Evolutionary conservation across 2,329 filamentous ascomycete species (phyloP).

Genomic region (Aspergillus uvarum): DNA sequence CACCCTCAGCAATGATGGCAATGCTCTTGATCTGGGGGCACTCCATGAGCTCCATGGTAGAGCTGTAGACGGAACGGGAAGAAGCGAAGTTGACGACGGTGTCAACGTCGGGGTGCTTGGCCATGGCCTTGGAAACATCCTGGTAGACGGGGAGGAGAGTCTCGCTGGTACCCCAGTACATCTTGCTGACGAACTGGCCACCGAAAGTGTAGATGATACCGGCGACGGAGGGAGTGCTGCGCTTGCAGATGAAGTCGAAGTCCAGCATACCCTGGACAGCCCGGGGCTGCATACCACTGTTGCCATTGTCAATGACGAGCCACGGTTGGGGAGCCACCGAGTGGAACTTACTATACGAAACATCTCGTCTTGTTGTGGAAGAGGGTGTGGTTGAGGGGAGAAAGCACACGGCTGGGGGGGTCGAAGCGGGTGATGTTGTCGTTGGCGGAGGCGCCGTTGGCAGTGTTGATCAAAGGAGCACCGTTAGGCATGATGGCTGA

Average conservation of each 20-base stretch:
- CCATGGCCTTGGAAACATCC: constrained; percentile 83
- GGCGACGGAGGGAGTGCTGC: constrained; percentile 89
- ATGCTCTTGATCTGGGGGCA: constrained; percentile 96
- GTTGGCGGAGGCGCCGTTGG: constrained; percentile 67
- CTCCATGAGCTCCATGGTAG: constrained; percentile 98
- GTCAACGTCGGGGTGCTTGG: constrained; percentile 96
- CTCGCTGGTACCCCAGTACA: constrained; percentile 99
- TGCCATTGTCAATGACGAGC: constrained; percentile 13
- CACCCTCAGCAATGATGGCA: constrained; percentile 99
- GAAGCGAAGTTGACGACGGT: constrained; percentile 99
- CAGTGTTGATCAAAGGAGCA: constrained; percentile 49
- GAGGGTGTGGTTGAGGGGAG: constrained; percentile 84
- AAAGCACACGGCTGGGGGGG: constrained; percentile 87
- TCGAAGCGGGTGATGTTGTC: constrained; percentile 98
- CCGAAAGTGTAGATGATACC: constrained; percentile 99
- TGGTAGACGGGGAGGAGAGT: constrained; percentile 98
- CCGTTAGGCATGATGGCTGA: constrained; percentile 56
- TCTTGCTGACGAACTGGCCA: constrained; percentile 99
- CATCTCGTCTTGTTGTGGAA: constrained; percentile 99
- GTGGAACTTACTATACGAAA: constrained; percentile 79
- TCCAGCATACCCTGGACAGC: constrained; percentile 93
- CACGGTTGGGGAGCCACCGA: neutral
- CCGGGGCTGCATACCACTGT: constrained; percentile 87
- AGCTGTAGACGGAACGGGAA: constrained; percentile 96
- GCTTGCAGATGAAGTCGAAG: constrained; percentile 99